Evolutionary conservation across 768 basidiomycete species (phyloP).

Genomic region (Chalciporus piperatus): DNA sequence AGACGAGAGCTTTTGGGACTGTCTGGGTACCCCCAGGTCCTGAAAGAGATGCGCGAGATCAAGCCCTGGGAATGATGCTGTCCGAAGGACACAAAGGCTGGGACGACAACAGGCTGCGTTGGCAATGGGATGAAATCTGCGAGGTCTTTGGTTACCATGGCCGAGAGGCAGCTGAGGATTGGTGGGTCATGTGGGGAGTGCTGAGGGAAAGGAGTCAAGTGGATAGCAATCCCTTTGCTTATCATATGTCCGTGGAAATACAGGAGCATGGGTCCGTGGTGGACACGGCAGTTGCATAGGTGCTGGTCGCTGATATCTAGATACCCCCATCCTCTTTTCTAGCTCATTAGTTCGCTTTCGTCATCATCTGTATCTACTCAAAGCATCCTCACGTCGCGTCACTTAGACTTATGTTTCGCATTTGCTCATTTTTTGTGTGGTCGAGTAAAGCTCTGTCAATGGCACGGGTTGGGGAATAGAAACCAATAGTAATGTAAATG

Average conservation of each 20-base stretch:
- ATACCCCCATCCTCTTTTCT: background rate
- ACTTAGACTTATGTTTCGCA: background rate
- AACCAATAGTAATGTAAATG: conserved; percentile 15
- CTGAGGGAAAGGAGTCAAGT: conserved; percentile 40
- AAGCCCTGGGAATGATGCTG: conserved; percentile 25
- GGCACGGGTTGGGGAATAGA: background rate
- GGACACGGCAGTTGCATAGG: conserved; percentile 8
- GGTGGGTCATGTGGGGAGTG: conserved; percentile 62
- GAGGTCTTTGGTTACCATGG: conserved; percentile 54
- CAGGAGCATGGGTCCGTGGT: background rate
- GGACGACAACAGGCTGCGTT: conserved; percentile 48
- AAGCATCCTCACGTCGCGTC: background rate
- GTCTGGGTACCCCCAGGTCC: conserved; percentile 45
- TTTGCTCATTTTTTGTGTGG: too few relatives aligned
- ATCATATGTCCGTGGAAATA: conserved; percentile 2
- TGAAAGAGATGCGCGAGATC: conserved; percentile 46
- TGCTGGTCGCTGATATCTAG: background rate
- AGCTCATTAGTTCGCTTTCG: background rate
- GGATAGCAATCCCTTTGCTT: conserved; percentile 4
- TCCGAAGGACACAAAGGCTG: conserved; percentile 35
- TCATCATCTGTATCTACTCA: background rate
- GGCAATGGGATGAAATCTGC: conserved; percentile 56
- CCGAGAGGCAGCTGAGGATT: conserved; percentile 58
- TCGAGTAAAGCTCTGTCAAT: too few relatives aligned
- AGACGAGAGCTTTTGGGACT: conserved; percentile 42